These are phyloP conservation scores for Ogataea hybrid DNA, from an alignment of 1,139 yeast genomes.

Conservation along the genomic window DNA sequence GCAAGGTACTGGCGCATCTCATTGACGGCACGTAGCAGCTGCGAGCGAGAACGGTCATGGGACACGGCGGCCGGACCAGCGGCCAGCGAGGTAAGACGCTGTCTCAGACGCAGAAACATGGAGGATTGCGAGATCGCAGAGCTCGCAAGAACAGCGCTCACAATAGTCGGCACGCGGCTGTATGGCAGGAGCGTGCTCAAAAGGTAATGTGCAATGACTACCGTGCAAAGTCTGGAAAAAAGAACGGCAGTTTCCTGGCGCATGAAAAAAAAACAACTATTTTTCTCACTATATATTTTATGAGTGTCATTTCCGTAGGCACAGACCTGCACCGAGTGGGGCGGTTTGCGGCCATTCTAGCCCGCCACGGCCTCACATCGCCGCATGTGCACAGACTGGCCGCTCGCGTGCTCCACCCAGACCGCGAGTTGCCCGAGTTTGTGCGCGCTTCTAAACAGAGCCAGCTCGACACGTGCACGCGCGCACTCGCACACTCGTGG, in stretches of 20 bases:
- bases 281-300: constrained; percentile 22
- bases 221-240: constrained; percentile 3
- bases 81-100: constrained; percentile 19
- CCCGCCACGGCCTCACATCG: constrained; percentile 31
- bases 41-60: constrained; percentile 28
- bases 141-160: constrained; percentile 31
- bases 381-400: constrained; percentile 41
- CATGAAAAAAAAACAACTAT: constrained; percentile 4
- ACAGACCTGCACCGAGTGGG: constrained; percentile 54
- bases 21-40: constrained; percentile 47
- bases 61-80: constrained; percentile 15
- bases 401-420: constrained; percentile 49
- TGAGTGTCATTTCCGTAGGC: constrained; percentile 51
- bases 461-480: constrained; percentile 32
- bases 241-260: constrained; percentile 3
- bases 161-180: constrained; percentile 28
- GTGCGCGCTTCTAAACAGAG: constrained; percentile 14
- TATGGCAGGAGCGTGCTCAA: constrained; percentile 17
- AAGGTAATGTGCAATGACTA: constrained; percentile 2
- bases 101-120: constrained; percentile 26
- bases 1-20: constrained; percentile 49
- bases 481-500: constrained; percentile 55
- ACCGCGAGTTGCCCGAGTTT: constrained; percentile 44
- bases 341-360: constrained; percentile 48
- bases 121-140: constrained; percentile 32